phyloP scores from a whole-genome alignment of 345 rosid genomes.

The Hibiscus syriacus region DNA sequence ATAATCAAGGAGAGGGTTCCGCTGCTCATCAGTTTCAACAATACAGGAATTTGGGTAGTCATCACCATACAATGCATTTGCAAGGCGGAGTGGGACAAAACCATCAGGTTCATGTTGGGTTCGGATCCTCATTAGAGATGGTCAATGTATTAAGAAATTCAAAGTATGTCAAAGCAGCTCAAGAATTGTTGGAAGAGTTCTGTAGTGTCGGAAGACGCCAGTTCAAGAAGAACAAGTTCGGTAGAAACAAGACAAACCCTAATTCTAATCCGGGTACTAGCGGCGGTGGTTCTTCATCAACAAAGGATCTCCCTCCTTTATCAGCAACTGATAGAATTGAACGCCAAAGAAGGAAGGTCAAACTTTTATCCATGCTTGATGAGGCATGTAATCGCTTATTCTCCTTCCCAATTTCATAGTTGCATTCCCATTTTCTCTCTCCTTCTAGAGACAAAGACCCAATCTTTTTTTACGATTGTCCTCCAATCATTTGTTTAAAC shows the following conservation, averaged over 20 bases:
- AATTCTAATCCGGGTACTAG: constrained; percentile 34
- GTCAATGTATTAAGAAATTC: constrained; percentile 69
- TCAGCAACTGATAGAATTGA: constrained; percentile 87
- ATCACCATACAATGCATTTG: constrained; percentile 30
- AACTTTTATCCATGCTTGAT: constrained; percentile 90
- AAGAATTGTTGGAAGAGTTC: constrained; percentile 85
- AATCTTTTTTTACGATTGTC: constrained; percentile 1
- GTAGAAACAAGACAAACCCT: constrained; percentile 54
- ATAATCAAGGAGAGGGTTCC: constrained; percentile 35
- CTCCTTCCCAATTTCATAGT: background rate
- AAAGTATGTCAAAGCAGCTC: constrained; percentile 66
- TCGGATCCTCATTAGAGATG: constrained; percentile 49
- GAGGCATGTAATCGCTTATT: constrained; percentile 63
- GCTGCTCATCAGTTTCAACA: constrained; percentile 30
- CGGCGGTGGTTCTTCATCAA: constrained; percentile 34
- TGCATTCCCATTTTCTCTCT: constrained; percentile 16
- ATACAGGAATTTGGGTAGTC: constrained; percentile 32
- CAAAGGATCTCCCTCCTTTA: constrained; percentile 52
- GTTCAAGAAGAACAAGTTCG: constrained; percentile 54
- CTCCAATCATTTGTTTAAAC: constrained; percentile 8
- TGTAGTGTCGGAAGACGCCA: constrained; percentile 88
- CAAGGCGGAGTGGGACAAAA: constrained; percentile 31
- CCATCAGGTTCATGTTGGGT: constrained; percentile 43
- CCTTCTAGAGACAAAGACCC: constrained; percentile 21
- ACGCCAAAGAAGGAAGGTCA: constrained; percentile 93